Evolutionary conservation across 257 asterid species (phyloP), one percentile per base, ranked within the genome.

Genomic region (Scutellaria barbata): DNA sequence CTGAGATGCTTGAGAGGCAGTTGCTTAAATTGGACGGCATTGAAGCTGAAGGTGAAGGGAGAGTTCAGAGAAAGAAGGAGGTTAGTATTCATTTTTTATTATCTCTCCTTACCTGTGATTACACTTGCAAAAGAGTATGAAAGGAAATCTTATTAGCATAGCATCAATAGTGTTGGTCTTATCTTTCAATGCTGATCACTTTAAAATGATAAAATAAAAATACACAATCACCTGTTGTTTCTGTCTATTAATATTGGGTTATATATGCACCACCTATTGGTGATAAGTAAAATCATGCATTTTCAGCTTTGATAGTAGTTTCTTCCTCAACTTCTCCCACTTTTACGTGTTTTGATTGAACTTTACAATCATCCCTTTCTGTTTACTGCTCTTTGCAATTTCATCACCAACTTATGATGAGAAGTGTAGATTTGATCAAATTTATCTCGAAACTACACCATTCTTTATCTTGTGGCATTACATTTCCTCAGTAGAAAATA

Each of bases 21-120:
- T 69, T 94, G 79, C 93, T 94, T 55, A 92, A 83, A 78, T 82
- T 94, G 89, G 99, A 94, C 56, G 81, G 87, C 45, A 87, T 94
- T 54, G 98, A 89, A 68, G 99, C 96, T 71, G 93, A 84, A 80
- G 99, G 98, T 47, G 96, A 94, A 74, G 99, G 92, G 74, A 92
- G 68, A 82, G 56, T 79, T 58, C 92, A 83, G 80, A 87, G 99
- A 71, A 91, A 81, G 81, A 77, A 22, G 78, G 95, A 94, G 96
- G 98, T 85, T 56, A 61, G 94, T 81, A 20, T 71, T 72, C 11
- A 67, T 60, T 48, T 17, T 35, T 30, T 10, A 52, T 58, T 16
- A n/a, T 48, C 5, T 55, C 33, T 58, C 41, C 16, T 30, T 22
- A 22, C 25, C 25, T 22, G 25, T 22, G 1, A 22, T 30, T 30